Conservation (phyloP, 805 yeast genomes). For the Priceomyces haplophilus region DNA sequence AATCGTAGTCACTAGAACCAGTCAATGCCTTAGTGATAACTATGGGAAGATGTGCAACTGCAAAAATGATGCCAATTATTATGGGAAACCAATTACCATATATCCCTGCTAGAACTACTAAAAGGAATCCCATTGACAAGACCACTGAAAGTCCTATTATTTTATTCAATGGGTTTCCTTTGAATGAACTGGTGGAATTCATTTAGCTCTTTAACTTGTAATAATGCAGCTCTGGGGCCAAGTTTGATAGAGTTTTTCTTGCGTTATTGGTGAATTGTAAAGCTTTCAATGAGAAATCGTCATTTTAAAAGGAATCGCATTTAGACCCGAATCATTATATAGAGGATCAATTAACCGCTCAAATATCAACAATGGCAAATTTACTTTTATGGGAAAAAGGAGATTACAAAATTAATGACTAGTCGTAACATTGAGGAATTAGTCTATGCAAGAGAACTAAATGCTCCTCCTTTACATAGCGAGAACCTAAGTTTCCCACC, state of each 20-base stretch:
- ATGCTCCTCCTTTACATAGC: background rate
- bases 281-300: no score
- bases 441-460: background rate
- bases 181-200: conserved; percentile 20
- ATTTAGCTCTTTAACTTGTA: conserved; percentile 6
- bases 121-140: conserved; percentile 83
- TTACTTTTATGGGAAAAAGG: background rate
- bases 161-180: conserved; percentile 63
- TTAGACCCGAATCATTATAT: background rate
- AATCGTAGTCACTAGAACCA: conserved; percentile 39
- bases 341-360: background rate
- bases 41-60: conserved; percentile 39
- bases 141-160: conserved; percentile 74
- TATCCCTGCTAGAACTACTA: conserved; percentile 82
- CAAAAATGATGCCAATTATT: conserved; percentile 50
- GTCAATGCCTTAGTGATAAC: conserved; percentile 31
- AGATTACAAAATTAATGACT: background rate
- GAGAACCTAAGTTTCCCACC: conserved; percentile 11
- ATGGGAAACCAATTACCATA: conserved; percentile 92
- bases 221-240: no score
- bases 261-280: no score
- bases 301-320: conserved; percentile 1
- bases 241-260: background rate
- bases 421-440: background rate
- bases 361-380: background rate